Evolutionary conservation across 768 basidiomycete species (phyloP).

Genomic region (Amanita jacksonii): DNA sequence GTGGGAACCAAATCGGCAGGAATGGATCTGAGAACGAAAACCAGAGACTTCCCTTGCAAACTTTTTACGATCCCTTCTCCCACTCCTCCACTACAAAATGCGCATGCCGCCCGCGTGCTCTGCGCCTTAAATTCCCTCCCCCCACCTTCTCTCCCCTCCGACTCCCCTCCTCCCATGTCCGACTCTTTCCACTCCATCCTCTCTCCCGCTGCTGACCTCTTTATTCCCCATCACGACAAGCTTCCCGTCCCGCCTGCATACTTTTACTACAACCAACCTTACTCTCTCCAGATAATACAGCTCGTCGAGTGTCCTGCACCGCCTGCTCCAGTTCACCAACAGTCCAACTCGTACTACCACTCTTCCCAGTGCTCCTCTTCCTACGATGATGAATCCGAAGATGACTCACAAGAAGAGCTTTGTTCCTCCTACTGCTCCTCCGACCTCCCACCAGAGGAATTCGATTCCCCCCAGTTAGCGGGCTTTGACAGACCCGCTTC

Average conservation of each 20-base stretch:
- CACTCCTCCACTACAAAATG: conserved; percentile 16
- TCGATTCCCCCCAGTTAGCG: conserved; percentile 19
- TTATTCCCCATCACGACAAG: conserved; percentile 24
- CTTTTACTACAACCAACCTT: conserved; percentile 38
- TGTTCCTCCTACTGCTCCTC: conserved; percentile 71
- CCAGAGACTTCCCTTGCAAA: conserved; percentile 5
- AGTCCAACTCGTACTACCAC: conserved; percentile 29
- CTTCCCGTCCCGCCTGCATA: conserved; percentile 25
- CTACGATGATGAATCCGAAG: conserved; percentile 21
- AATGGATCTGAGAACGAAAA: conserved; percentile 5
- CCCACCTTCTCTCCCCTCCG: conserved; percentile 11
- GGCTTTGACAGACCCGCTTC: conserved; percentile 10
- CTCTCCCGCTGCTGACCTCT: conserved; percentile 15
- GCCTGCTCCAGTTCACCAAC: conserved; percentile 39
- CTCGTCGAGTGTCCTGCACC: conserved; percentile 62
- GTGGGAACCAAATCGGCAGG: conserved; percentile 21
- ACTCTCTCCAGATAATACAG: conserved; percentile 58
- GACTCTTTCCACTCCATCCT: conserved; percentile 12
- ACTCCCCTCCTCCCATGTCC: conserved; percentile 14
- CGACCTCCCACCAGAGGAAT: conserved; percentile 31
- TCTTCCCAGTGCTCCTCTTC: conserved; percentile 18
- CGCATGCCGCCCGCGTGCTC: conserved; percentile 17
- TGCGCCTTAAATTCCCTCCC: conserved; percentile 9
- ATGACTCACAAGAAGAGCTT: conserved; percentile 28
- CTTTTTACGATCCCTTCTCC: conserved; percentile 10